A percentile compares a stretch with the other conserved stretches of the same genome.
These are phyloP conservation scores for Tolypocladium tropicale DNA, from an alignment of 2,329 filamentous ascomycete genomes.

Conservation along the genomic window DNA sequence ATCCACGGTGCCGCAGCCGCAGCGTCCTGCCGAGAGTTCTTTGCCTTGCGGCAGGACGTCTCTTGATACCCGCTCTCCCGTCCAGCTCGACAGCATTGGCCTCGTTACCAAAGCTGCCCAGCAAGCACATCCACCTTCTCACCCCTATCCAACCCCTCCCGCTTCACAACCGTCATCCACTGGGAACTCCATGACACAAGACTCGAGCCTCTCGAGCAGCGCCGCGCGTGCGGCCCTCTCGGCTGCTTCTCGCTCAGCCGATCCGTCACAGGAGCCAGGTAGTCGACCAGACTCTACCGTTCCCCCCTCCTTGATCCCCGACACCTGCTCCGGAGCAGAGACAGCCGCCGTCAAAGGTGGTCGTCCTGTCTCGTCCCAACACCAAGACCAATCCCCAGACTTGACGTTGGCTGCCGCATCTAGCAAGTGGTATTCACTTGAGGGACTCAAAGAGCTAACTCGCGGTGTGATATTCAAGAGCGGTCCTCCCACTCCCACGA, in stretches of 20 bases:
- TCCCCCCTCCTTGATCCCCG: slow-evolving; percentile 1
- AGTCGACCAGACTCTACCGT: slow-evolving; percentile 1
- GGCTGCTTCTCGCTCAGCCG: slow-evolving; percentile 7
- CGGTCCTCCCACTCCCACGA: slow-evolving; percentile 80
- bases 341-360: background rate
- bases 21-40: slow-evolving; percentile 14
- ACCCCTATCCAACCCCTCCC: slow-evolving; percentile 47
- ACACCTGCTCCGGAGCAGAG: background rate
- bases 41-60: slow-evolving; percentile 12
- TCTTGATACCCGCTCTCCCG: slow-evolving; percentile 4
- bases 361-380: slow-evolving; percentile 1
- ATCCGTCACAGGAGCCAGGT: slow-evolving; percentile 1
- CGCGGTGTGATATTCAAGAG: slow-evolving; percentile 67
- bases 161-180: slow-evolving; percentile 36
- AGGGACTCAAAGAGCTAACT: slow-evolving; percentile 81
- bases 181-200: slow-evolving; percentile 18
- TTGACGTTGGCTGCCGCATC: slow-evolving; percentile 25
- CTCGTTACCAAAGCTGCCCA: slow-evolving; percentile 11
- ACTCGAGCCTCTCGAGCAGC: slow-evolving; percentile 13
- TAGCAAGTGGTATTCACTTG: slow-evolving; percentile 51
- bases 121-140: slow-evolving; percentile 16
- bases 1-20: slow-evolving; percentile 19
- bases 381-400: slow-evolving; percentile 23
- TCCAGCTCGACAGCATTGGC: slow-evolving; percentile 8
- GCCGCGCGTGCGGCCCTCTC: slow-evolving; percentile 12